Evolutionary conservation across 2,329 filamentous ascomycete species (phyloP).

Genomic region (Penicillium expansum): DNA sequence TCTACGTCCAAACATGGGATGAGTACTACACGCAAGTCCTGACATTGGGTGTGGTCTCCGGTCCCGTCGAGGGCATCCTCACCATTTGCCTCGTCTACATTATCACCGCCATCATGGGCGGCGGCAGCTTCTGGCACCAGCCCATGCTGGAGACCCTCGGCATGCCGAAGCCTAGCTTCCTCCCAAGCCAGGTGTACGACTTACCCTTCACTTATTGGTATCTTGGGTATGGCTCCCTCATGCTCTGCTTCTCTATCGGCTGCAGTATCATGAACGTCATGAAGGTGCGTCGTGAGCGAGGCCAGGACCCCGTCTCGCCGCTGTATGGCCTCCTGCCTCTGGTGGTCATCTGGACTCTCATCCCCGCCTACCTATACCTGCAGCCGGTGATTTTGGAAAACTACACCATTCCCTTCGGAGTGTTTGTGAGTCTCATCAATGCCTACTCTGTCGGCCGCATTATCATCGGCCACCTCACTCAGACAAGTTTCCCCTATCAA

Average conservation of each 20-base stretch:
- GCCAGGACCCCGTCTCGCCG: slow-evolving; percentile 62
- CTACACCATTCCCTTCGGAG: slow-evolving; percentile 82
- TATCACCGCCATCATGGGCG: slow-evolving; percentile 79
- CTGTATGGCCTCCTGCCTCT: slow-evolving; percentile 83
- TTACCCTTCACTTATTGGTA: slow-evolving; percentile 91
- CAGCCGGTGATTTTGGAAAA: slow-evolving; percentile 78
- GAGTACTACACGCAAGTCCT: slow-evolving; percentile 98
- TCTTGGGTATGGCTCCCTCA: slow-evolving; percentile 76
- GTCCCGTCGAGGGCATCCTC: slow-evolving; percentile 90
- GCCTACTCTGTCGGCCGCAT: slow-evolving; percentile 94
- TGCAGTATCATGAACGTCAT: slow-evolving; percentile 76
- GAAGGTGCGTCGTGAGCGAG: slow-evolving; percentile 71
- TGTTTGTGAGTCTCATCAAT: slow-evolving; percentile 87
- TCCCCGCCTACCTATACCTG: slow-evolving; percentile 75
- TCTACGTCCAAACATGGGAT: slow-evolving; percentile 99
- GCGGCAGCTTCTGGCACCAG: slow-evolving; percentile 90
- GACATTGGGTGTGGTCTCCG: slow-evolving; percentile 86
- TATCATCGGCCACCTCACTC: slow-evolving; percentile 89
- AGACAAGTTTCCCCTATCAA: slow-evolving; percentile 82
- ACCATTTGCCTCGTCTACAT: slow-evolving; percentile 79
- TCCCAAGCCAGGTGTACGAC: slow-evolving; percentile 71
- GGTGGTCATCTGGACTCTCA: slow-evolving; percentile 71
- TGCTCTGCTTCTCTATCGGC: slow-evolving; percentile 81
- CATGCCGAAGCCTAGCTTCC: slow-evolving; percentile 59
- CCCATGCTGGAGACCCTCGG: slow-evolving; percentile 71